These are phyloP conservation scores for Vicia sativa DNA, from an alignment of 306 rosid genomes.

Conservation along the genomic window DNA sequence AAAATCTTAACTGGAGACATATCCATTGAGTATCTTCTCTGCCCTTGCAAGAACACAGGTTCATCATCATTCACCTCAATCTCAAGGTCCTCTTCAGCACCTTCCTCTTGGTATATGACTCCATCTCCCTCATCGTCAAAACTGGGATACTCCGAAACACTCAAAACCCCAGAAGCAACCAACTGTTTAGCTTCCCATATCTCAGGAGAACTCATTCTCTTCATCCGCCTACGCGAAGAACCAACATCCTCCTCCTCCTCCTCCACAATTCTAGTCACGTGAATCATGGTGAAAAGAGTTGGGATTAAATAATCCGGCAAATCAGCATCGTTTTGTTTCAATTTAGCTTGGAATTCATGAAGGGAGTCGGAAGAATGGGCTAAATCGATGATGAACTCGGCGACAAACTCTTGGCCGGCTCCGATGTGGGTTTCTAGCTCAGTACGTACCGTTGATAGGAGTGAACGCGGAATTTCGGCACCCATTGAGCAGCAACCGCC, in stretches of 20 bases:
- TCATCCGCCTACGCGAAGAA: constrained; percentile 70
- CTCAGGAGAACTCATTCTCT: constrained; percentile 96
- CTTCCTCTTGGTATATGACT: constrained; percentile 72
- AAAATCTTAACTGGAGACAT: constrained; percentile 95
- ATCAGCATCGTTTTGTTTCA: constrained; percentile 74
- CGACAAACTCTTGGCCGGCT: constrained; percentile 67
- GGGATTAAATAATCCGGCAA: constrained; percentile 77
- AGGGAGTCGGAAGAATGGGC: constrained; percentile 61
- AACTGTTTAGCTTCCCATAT: constrained; percentile 89
- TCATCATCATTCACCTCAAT: constrained; percentile 90
- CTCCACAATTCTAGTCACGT: constrained; percentile 78
- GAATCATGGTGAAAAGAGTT: constrained; percentile 62
- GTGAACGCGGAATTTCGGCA: constrained; percentile 44
- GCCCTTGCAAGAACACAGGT: constrained; percentile 85
- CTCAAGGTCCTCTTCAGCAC: constrained; percentile 89
- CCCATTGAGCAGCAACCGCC: too few relatives aligned
- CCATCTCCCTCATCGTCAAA: constrained; percentile 92
- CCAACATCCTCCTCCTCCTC: constrained; percentile 53
- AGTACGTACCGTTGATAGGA: constrained; percentile 75
- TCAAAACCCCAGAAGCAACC: constrained; percentile 80
- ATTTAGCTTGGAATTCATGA: constrained; percentile 59
- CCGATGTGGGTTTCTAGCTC: constrained; percentile 83
- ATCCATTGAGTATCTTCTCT: constrained; percentile 76
- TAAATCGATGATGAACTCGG: constrained; percentile 74
- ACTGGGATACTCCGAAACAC: constrained; percentile 71